phyloP scores from a whole-genome alignment of 1,139 yeast genomes.

The Maudiozyma humilis region DNA sequence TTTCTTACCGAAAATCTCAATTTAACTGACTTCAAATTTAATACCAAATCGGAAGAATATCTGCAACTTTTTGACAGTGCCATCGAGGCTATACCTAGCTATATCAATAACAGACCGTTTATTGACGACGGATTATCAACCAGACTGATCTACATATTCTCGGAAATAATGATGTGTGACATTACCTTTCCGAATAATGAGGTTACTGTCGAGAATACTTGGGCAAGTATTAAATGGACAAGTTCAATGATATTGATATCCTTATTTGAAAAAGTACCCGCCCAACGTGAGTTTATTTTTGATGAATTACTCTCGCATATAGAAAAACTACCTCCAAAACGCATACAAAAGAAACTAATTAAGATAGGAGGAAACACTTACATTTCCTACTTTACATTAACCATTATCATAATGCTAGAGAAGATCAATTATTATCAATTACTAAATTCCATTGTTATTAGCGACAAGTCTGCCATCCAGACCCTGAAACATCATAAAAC shows the following conservation, averaged over 20 bases:
- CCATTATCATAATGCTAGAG: constrained; percentile 23
- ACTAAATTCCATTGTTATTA: constrained; percentile 4
- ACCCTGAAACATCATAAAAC: constrained; percentile 8
- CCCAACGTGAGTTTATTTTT: constrained; percentile 52
- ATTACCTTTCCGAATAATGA: constrained; percentile 10
- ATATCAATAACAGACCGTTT: constrained; percentile 18
- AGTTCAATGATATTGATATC: constrained; percentile 36
- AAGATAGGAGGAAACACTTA: constrained; percentile 14
- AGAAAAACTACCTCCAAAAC: constrained; percentile 41
- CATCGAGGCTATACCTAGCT: constrained; percentile 18
- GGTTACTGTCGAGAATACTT: constrained; percentile 7
- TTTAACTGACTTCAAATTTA: not conserved
- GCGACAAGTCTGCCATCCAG: constrained; percentile 5
- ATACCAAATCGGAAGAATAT: not conserved
- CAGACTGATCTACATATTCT: constrained; percentile 23
- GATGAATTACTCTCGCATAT: constrained; percentile 51
- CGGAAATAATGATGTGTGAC: constrained; percentile 26
- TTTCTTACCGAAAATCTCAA: constrained; percentile 28
- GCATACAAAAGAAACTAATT: constrained; percentile 26
- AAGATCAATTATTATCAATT: constrained; percentile 15
- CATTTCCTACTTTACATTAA: constrained; percentile 26
- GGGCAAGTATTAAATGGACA: constrained; percentile 29
- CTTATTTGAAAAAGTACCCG: constrained; percentile 40
- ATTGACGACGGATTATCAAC: constrained; percentile 28
- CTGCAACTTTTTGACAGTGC: constrained; percentile 14